These are phyloP conservation scores for Zangia roseola DNA, from an alignment of 768 basidiomycete genomes.

Conservation along the genomic window DNA sequence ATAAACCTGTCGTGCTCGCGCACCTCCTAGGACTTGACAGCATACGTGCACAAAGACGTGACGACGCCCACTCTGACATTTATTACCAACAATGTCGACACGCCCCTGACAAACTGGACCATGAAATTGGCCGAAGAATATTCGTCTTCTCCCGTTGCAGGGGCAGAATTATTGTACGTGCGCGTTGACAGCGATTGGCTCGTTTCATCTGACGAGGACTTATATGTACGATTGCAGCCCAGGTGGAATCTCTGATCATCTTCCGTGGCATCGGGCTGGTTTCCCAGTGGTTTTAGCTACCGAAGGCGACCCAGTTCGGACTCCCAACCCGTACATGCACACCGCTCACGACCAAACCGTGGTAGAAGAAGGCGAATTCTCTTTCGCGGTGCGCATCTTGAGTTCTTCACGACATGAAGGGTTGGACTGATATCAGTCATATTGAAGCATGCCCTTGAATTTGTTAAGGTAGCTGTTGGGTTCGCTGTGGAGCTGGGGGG, in stretches of 20 bases:
- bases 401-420: too few species aligned
- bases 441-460: constrained; percentile 50
- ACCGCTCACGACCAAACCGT: constrained; percentile 25
- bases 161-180: constrained; percentile 34
- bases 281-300: constrained; percentile 42
- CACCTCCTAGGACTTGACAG: constrained; percentile 38
- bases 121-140: constrained; percentile 36
- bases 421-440: constrained; percentile 8
- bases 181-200: not conserved
- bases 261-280: constrained; percentile 44
- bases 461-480: constrained; percentile 57
- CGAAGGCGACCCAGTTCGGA: constrained; percentile 41
- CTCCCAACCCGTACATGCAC: constrained; percentile 44
- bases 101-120: constrained; percentile 42
- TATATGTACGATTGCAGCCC: constrained; percentile 10
- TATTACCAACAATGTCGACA: constrained; percentile 40
- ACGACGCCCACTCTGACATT: constrained; percentile 15
- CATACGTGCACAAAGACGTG: constrained; percentile 24
- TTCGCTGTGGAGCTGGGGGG: constrained; percentile 52
- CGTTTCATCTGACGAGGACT: too few species aligned
- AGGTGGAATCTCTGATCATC: constrained; percentile 46
- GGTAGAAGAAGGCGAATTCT: constrained; percentile 40
- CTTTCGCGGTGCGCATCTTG: constrained; percentile 30
- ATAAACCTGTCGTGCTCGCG: too few species aligned
- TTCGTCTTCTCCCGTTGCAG: constrained; percentile 7